Evolutionary conservation across 2,329 filamentous ascomycete genomes (phyloP).

Genomic region (Leptographium wingfieldii): DNA sequence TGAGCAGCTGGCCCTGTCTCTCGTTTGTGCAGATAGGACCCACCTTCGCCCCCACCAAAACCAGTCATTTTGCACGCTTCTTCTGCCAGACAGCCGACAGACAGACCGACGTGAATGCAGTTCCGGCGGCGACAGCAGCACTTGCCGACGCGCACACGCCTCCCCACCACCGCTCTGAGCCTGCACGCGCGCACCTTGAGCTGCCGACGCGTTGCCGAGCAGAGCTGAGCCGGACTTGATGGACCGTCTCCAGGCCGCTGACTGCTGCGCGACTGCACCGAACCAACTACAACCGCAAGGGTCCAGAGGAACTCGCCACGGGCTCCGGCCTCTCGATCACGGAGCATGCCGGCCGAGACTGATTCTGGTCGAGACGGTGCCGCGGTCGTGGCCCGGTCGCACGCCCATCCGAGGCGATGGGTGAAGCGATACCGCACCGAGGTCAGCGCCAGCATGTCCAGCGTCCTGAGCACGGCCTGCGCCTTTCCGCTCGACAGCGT

Average conservation of each 20-base stretch:
- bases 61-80: neutral
- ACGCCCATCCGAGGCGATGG: slow-evolving; percentile 28
- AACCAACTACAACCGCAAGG: neutral
- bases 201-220: neutral
- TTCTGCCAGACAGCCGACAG: neutral
- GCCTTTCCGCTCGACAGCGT: slow-evolving; percentile 84
- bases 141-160: no score
- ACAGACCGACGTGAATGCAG: no score
- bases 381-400: slow-evolving; percentile 14
- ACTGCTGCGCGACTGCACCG: neutral
- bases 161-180: no score
- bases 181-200: no score
- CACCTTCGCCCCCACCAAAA: neutral
- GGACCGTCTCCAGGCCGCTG: neutral
- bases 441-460: slow-evolving; percentile 65
- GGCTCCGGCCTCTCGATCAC: slow-evolving; percentile 1
- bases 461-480: slow-evolving; percentile 62
- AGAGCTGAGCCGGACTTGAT: neutral
- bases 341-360: slow-evolving; percentile 24
- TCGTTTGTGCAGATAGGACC: neutral
- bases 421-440: slow-evolving; percentile 70
- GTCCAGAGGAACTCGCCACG: neutral
- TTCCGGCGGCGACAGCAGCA: neutral
- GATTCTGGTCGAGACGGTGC: slow-evolving; percentile 30
- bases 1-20: no score